Percentiles rank a stretch among this genome's conserved stretches.
Evolutionary conservation across 805 yeast genomes (phyloP).

Genomic region (Candida mattraensis): DNA sequence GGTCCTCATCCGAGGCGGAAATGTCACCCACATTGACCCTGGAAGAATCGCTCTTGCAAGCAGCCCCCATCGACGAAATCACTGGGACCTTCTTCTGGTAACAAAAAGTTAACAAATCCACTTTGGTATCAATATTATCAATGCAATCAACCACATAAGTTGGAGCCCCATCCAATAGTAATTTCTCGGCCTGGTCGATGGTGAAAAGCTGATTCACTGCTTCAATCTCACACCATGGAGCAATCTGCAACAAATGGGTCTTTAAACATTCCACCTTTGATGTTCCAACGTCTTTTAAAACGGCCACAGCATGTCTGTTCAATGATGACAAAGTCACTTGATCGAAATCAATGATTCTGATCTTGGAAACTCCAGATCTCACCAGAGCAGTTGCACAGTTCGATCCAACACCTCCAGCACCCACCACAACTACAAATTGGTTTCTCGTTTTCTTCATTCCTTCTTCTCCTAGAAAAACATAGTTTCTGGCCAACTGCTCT

Average conservation of each 20-base stretch:
- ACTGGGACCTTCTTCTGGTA: constrained; percentile 60
- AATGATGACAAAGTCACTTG: constrained; percentile 91
- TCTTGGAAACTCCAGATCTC: constrained; percentile 81
- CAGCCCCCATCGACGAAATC: constrained; percentile 95
- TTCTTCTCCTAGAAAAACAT: constrained; percentile 85
- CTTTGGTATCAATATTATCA: constrained; percentile 96
- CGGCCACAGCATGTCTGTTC: constrained; percentile 94
- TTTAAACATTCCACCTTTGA: constrained; percentile 83
- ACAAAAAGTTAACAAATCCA: constrained; percentile 79
- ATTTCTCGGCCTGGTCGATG: constrained; percentile 58
- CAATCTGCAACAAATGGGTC: constrained; percentile 64
- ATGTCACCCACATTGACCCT: constrained; percentile 87
- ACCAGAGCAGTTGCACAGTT: constrained; percentile 92
- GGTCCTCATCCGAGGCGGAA: constrained; percentile 89
- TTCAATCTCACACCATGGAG: constrained; percentile 93
- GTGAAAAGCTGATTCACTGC: constrained; percentile 78
- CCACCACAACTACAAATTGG: constrained; percentile 75
- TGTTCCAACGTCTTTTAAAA: constrained; percentile 86
- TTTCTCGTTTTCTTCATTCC: constrained; percentile 75
- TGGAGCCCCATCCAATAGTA: constrained; percentile 59
- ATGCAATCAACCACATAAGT: constrained; percentile 90
- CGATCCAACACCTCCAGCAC: constrained; percentile 99
- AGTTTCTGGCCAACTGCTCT: constrained; percentile 92
- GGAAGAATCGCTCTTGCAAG: constrained; percentile 93
- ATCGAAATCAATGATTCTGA: constrained; percentile 89